Conservation (phyloP, 129 eudicot species). For the Centella asiatica region DNA sequence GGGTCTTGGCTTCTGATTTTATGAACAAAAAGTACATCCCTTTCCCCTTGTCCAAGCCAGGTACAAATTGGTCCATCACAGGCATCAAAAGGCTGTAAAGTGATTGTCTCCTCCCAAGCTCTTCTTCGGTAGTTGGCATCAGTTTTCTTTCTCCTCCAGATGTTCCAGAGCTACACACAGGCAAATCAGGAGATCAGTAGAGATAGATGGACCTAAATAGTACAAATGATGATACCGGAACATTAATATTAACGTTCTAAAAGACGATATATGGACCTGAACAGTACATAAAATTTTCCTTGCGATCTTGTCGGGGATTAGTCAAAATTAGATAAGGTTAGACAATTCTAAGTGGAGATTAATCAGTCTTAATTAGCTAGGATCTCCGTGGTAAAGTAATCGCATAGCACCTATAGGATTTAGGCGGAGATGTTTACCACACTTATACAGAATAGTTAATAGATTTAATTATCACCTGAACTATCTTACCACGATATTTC, state of each 20-base stretch:
- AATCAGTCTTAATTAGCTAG: too few species aligned
- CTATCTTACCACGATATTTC: not conserved
- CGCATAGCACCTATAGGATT: too few species aligned
- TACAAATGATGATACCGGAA: not conserved
- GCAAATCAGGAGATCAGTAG: not conserved
- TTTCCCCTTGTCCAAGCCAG: constrained; percentile 66
- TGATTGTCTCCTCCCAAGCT: constrained; percentile 44
- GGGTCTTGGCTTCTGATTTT: constrained; percentile 66
- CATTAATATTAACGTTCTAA: not conserved
- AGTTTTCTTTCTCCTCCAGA: constrained; percentile 79
- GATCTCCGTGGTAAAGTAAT: too few species aligned
- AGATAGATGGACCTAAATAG: not conserved
- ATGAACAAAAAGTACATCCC: constrained; percentile 61
- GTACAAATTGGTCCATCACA: constrained; percentile 60
- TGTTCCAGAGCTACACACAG: constrained; percentile 52
- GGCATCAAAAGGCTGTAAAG: constrained; percentile 82
- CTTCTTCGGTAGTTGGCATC: constrained; percentile 79
- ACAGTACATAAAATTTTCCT: too few species aligned
- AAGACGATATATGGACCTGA: too few species aligned
- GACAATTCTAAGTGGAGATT: too few species aligned
- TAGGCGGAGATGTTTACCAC: too few species aligned
- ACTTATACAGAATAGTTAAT: not conserved
- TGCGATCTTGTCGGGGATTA: too few species aligned
- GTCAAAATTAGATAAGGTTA: too few species aligned
- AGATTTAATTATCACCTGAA: not conserved